Conservation (phyloP, 192 early-diverging fungal genomes). For the Geranomyces michiganensis region DNA sequence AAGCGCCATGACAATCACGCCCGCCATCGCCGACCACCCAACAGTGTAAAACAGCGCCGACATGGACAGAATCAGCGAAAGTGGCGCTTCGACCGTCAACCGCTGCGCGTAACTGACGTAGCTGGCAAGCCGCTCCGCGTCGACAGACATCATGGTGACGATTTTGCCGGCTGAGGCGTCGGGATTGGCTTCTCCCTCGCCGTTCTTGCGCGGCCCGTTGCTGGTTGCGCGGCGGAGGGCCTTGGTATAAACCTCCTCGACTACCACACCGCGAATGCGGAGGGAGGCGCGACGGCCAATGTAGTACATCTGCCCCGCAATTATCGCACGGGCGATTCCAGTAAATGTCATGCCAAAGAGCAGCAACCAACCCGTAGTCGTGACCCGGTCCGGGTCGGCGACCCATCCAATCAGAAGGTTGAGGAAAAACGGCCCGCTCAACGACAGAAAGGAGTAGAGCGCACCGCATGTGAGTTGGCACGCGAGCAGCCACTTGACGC, state of each 20-base stretch:
- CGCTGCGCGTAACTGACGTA: slow-evolving; percentile 17
- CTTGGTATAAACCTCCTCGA: slow-evolving; percentile 53
- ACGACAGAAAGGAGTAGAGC: slow-evolving; percentile 16
- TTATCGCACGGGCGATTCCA: slow-evolving; percentile 17
- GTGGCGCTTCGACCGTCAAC: slow-evolving; percentile 19
- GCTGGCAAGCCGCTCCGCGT: slow-evolving; percentile 7
- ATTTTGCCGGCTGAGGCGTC: slow-evolving; percentile 40
- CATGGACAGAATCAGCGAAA: slow-evolving; percentile 12
- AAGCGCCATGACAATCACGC: slow-evolving; percentile 66
- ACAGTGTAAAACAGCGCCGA: slow-evolving; percentile 65
- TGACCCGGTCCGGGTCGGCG: slow-evolving; percentile 13
- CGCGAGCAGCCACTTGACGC: slow-evolving; percentile 9
- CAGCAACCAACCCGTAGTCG: slow-evolving; percentile 10
- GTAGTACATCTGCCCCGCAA: slow-evolving; percentile 49
- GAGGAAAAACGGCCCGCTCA: slow-evolving; percentile 50
- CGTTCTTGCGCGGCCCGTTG: slow-evolving; percentile 12
- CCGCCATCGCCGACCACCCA: slow-evolving; percentile 81
- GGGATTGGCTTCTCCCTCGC: slow-evolving; percentile 27
- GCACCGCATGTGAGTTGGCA: slow-evolving; percentile 36
- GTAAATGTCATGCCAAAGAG: slow-evolving; percentile 34
- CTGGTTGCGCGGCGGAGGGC: slow-evolving; percentile 23
- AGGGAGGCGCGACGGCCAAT: slow-evolving; percentile 40
- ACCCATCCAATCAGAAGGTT: slow-evolving; percentile 47
- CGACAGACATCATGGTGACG: slow-evolving; percentile 38
- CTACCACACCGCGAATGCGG: slow-evolving; percentile 42